These are phyloP conservation scores for Xylariomycetidae sp. DNA, from an alignment of 2,329 filamentous ascomycete genomes.

Conservation along the genomic window DNA sequence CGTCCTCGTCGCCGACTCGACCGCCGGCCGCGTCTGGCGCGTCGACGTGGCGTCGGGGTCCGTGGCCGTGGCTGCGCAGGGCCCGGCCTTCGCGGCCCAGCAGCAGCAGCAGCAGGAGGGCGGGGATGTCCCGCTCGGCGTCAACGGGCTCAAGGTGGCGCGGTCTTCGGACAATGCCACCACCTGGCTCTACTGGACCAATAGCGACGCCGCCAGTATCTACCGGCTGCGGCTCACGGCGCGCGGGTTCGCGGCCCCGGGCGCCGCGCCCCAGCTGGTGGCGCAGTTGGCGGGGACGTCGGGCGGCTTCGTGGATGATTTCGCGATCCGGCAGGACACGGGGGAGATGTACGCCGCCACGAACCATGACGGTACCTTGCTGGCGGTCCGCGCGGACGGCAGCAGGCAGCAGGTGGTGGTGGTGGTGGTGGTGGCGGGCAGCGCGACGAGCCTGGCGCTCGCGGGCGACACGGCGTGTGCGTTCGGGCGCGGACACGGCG, in stretches of 20 bases:
- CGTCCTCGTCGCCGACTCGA: slow-evolving; percentile 23
- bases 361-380: slow-evolving; percentile 13
- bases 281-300: slow-evolving; percentile 11
- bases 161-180: no score
- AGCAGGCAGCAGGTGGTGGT: background rate
- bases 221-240: slow-evolving; percentile 12
- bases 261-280: slow-evolving; percentile 11
- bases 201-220: slow-evolving; percentile 13
- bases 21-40: slow-evolving; percentile 19
- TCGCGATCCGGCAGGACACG: slow-evolving; percentile 11
- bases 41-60: slow-evolving; percentile 17
- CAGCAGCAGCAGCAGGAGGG: background rate
- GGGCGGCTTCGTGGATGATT: slow-evolving; percentile 21
- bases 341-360: slow-evolving; percentile 16
- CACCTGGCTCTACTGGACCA: slow-evolving; percentile 23
- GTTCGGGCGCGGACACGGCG: slow-evolving; percentile 13
- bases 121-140: slow-evolving; percentile 10
- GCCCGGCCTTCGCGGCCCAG: slow-evolving; percentile 10
- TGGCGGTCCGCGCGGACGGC: no score
- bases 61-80: slow-evolving; percentile 13
- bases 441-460: slow-evolving; percentile 9
- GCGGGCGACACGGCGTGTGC: slow-evolving; percentile 15
- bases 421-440: slow-evolving; percentile 12
- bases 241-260: slow-evolving; percentile 9
- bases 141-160: slow-evolving; percentile 25